A percentile compares a stretch with the other conserved stretches of the same genome.
Conservation (phyloP, 257 asterid genomes). For the Solanum virginianum region DNA sequence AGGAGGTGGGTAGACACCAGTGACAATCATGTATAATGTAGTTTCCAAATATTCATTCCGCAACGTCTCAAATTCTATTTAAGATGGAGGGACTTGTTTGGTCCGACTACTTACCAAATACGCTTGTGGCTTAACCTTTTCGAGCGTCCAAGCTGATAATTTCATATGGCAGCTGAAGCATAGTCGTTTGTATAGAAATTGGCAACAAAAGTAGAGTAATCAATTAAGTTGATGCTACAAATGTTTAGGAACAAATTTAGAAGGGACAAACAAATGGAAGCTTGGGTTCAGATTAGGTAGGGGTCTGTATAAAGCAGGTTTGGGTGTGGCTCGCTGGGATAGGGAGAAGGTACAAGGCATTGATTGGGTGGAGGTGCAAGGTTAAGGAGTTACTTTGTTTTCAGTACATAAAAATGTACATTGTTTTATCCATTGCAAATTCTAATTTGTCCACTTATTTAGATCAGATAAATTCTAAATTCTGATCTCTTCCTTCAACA, state of each 20-base stretch:
- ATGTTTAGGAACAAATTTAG: background rate
- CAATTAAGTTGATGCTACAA: background rate
- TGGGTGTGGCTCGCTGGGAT: background rate
- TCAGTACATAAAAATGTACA: background rate
- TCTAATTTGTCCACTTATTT: background rate
- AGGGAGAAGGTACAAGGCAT: background rate
- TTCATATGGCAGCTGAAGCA: background rate
- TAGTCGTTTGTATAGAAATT: background rate
- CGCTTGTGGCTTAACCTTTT: too few species aligned
- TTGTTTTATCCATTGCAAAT: background rate
- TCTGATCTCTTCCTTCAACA: background rate
- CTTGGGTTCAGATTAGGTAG: background rate
- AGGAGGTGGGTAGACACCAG: too few species aligned
- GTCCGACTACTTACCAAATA: too few species aligned
- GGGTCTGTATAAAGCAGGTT: background rate
- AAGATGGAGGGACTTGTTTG: too few species aligned
- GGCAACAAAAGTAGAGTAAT: background rate
- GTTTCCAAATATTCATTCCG: too few species aligned
- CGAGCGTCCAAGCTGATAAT: too few species aligned
- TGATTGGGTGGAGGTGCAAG: background rate
- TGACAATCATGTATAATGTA: too few species aligned
- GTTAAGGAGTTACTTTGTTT: background rate
- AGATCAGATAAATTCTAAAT: background rate
- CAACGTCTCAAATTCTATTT: too few species aligned
- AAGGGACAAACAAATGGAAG: background rate